phyloP scores from a whole-genome alignment of 257 asterid genomes.

The Fraxinus americana region DNA sequence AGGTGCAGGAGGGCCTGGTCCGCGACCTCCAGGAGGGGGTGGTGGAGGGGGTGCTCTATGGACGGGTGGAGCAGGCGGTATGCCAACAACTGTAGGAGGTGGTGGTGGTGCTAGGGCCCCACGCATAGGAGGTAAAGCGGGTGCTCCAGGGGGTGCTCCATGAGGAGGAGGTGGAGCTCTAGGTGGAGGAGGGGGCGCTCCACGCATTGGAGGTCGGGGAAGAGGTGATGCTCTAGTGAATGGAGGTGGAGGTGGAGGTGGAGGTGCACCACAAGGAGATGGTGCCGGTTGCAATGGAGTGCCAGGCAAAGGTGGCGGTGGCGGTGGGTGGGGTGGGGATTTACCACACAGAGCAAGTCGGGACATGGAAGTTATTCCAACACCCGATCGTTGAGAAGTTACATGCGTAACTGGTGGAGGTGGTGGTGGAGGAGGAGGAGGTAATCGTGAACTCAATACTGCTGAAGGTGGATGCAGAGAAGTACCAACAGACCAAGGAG shows the following conservation, averaged over 20 bases:
- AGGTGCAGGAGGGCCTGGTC: constrained; percentile 27
- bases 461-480: constrained; percentile 22
- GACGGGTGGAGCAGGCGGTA: constrained; percentile 45
- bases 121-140: constrained; percentile 28
- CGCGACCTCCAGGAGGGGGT: constrained; percentile 35
- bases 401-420: constrained; percentile 31
- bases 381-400: constrained; percentile 24
- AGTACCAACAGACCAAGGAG: constrained; percentile 49
- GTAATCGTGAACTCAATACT: constrained; percentile 27
- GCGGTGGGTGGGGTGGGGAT: constrained; percentile 29
- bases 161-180: background rate
- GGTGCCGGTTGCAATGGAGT: constrained; percentile 29
- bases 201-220: constrained; percentile 33
- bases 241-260: constrained; percentile 40
- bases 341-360: constrained; percentile 8
- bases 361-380: constrained; percentile 22
- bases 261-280: constrained; percentile 23
- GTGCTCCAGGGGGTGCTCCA: constrained; percentile 2
- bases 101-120: constrained; percentile 50
- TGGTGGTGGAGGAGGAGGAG: constrained; percentile 23
- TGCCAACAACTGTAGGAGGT: constrained; percentile 39
- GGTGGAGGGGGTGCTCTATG: constrained; percentile 53
- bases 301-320: constrained; percentile 29
- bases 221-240: constrained; percentile 6
- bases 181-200: constrained; percentile 33